Evolutionary conservation across 2,329 filamentous ascomycete species (phyloP), one percentile per base, ranked within the genome.

Genomic region (Botrytis cinerea): DNA sequence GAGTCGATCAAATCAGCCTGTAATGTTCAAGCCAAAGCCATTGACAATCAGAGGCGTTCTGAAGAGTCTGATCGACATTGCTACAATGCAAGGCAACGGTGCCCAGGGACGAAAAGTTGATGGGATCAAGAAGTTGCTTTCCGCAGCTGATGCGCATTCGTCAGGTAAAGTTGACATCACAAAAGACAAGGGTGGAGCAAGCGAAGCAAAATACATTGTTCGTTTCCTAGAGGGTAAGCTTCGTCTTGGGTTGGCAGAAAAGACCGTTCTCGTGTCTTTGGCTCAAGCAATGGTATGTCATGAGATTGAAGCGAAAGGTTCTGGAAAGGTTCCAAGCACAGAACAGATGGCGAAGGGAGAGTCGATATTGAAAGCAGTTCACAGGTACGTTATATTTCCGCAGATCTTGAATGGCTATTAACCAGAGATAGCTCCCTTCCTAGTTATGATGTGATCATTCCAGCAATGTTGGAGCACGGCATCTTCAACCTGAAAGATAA

Each of bases 11-110:
- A 98, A 95, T 63, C 96, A 99, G 80, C 93, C 93, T 18, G 98
- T 96, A 35, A 98, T 99, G 94, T 98, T 98, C 86, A 97, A 97
- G 82, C 96, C 95, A 3, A 98, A 97, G 83, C 87, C 95, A 43
- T 85, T 99, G 78, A 98, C 95, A 0, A 88, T 99, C 2, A 89
- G 88, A 73, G 94, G 92, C 43, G 95, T 99, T 2, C 94, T 97
- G 79, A 91, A 96, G 80, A 93, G 93, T 1, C 83, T 99, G 51
- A 93, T 98, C 86, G 89, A 87, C 48, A 97, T 99, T 80, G 96
- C 96, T 10, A 97, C 93, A 28, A 88, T 93, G 22, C 88, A 93
- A 77, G 96, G 96, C 16, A 92, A 93, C 80, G 95, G 95, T 61
- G 92, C 95, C 0, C 96, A 98, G 81, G 91, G 92, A 22, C 90